A percentile compares a stretch with the other conserved stretches of the same genome.
These are phyloP conservation scores for Magnolia sinica DNA, from an alignment of 164 flowering plant genomes.

Conservation along the genomic window DNA sequence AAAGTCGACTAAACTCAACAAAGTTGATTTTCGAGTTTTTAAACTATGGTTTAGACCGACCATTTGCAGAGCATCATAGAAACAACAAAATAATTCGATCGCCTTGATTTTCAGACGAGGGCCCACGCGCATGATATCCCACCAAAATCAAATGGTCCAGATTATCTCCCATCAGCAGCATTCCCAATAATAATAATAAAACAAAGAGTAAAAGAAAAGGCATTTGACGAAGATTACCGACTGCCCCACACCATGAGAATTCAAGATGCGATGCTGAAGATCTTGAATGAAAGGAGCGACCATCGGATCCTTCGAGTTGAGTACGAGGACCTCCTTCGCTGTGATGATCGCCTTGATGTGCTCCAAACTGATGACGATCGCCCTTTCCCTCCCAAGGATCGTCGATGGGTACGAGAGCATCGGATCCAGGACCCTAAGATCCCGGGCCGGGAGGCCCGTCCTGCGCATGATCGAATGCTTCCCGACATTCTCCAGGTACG, in stretches of 20 bases:
- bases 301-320: slow-evolving; percentile 31
- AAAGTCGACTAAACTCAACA: no score
- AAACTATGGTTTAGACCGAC: no score
- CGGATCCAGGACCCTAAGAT: slow-evolving; percentile 37
- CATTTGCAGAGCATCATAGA: no score
- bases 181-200: no score
- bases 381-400: slow-evolving; percentile 37
- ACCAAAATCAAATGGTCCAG: no score
- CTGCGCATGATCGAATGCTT: slow-evolving; percentile 37
- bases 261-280: slow-evolving; percentile 27
- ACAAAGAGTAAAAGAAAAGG: no score
- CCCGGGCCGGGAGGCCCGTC: slow-evolving; percentile 35
- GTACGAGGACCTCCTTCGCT: slow-evolving; percentile 35
- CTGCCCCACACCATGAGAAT: not conserved
- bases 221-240: not conserved
- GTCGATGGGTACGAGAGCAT: slow-evolving; percentile 36
- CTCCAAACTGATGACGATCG: slow-evolving; percentile 41
- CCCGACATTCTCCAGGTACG: slow-evolving; percentile 32
- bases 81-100: no score
- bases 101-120: no score
- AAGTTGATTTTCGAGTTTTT: no score
- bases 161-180: no score
- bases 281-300: slow-evolving; percentile 37
- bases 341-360: slow-evolving; percentile 42
- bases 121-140: no score